A percentile compares a stretch with the other conserved stretches of the same genome.
Evolutionary conservation across 306 rosid genomes (phyloP).

Genomic region (Vigna hirtella): DNA sequence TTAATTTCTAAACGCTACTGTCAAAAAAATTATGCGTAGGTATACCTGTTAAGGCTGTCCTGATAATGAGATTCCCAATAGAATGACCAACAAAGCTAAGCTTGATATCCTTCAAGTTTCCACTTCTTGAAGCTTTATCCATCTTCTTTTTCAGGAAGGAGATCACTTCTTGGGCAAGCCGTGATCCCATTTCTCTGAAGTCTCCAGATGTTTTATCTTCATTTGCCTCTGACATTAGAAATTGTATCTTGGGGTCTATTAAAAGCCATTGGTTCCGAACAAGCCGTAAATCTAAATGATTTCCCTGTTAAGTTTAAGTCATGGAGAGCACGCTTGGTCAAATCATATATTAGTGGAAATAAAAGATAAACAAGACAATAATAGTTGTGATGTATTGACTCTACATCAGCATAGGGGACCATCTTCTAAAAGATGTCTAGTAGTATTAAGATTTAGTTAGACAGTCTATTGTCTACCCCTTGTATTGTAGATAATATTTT

Average conservation of each 20-base stretch:
- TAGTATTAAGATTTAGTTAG: too few relatives aligned
- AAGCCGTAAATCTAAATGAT: constrained; percentile 95
- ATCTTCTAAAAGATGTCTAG: too few relatives aligned
- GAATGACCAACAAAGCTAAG: constrained; percentile 98
- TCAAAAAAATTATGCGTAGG: constrained; percentile 1
- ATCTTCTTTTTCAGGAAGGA: constrained; percentile 83
- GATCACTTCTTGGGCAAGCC: constrained; percentile 91
- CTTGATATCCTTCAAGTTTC: constrained; percentile 65
- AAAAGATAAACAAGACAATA: constrained; percentile 15
- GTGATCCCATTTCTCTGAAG: constrained; percentile 93
- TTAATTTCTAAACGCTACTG: constrained; percentile 28
- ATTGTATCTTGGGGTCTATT: constrained; percentile 88
- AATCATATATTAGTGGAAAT: constrained; percentile 11
- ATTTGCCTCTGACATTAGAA: constrained; percentile 90
- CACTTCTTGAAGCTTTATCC: constrained; percentile 77
- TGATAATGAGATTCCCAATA: constrained; percentile 88
- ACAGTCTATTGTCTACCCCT: too few relatives aligned
- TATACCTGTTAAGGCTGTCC: constrained; percentile 93
- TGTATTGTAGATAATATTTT: too few relatives aligned
- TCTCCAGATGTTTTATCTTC: constrained; percentile 93
- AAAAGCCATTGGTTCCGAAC: constrained; percentile 96
- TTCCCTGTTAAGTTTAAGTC: constrained; percentile 70
- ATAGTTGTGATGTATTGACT: neutral
- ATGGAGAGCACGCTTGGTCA: constrained; percentile 27
- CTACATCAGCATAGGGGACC: too few relatives aligned